Conservation (phyloP, 352 stramenopile species). For the Pythium folliculosum region DNA sequence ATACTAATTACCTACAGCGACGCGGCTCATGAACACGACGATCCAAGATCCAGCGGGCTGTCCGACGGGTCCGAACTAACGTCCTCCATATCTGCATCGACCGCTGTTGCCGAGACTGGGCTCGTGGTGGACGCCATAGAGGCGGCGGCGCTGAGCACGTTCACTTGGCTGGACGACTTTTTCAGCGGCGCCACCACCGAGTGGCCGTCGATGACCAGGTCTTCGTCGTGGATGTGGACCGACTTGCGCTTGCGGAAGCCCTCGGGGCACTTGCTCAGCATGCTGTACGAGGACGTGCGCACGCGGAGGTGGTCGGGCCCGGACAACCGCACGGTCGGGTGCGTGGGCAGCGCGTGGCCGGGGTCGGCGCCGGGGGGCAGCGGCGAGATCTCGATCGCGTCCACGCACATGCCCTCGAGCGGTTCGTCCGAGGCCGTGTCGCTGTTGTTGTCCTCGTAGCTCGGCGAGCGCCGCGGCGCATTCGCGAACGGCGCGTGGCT, state of each 20-base stretch:
- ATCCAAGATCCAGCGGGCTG: conserved; percentile 12
- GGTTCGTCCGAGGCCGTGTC: conserved; percentile 25
- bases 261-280: conserved; percentile 66
- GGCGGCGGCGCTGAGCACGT: conserved; percentile 37
- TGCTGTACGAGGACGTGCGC: conserved; percentile 51
- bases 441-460: conserved; percentile 28
- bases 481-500: conserved; percentile 30
- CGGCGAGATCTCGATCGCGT: conserved; percentile 60
- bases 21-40: conserved; percentile 18
- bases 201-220: conserved; percentile 16
- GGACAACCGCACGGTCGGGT: conserved; percentile 41
- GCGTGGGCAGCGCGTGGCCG: conserved; percentile 16
- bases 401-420: conserved; percentile 51
- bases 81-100: conserved; percentile 18
- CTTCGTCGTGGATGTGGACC: conserved; percentile 48
- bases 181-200: conserved; percentile 41
- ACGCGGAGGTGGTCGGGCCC: conserved; percentile 57
- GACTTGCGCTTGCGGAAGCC: conserved; percentile 81
- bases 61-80: conserved; percentile 13
- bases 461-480: conserved; percentile 24
- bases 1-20: too few relatives aligned
- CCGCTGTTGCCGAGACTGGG: conserved; percentile 7
- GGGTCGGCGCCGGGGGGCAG: conserved; percentile 36
- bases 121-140: neutral
- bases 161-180: conserved; percentile 71